Evolutionary conservation across 768 basidiomycete species (phyloP).

Genomic region (Naganishia friedmannii): DNA sequence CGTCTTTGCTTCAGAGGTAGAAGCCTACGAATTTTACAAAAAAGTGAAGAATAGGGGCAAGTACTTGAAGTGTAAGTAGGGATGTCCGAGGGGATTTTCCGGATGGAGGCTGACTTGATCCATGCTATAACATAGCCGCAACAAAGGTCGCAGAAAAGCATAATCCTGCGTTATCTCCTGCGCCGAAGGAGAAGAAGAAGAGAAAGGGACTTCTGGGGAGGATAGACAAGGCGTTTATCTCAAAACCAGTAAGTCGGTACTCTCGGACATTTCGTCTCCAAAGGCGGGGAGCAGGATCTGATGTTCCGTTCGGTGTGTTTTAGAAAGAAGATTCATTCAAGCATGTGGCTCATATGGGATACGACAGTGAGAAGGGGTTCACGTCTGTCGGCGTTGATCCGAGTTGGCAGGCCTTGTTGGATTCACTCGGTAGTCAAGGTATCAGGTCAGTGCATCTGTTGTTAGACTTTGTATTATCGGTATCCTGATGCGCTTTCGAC

Average conservation of each 20-base stretch:
- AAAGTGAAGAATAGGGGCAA: slow-evolving; percentile 70
- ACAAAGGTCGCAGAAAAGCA: slow-evolving; percentile 24
- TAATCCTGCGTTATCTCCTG: not conserved
- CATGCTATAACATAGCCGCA: slow-evolving; percentile 15
- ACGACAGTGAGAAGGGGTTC: slow-evolving; percentile 80
- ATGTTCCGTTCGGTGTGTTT: not conserved
- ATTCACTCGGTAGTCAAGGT: slow-evolving; percentile 64
- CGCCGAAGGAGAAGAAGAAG: slow-evolving; percentile 44
- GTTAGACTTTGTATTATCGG: slow-evolving; percentile 37
- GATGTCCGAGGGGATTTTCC: too few relatives aligned
- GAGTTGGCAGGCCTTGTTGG: slow-evolving; percentile 75
- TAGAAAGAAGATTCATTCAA: slow-evolving; percentile 62
- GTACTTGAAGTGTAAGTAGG: slow-evolving; percentile 54
- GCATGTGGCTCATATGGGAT: slow-evolving; percentile 94
- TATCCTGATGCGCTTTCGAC: not conserved
- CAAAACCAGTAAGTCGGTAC: slow-evolving; percentile 59
- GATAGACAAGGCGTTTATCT: slow-evolving; percentile 91
- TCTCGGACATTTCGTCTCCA: not conserved
- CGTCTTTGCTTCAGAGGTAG: slow-evolving; percentile 80
- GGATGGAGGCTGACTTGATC: not conserved
- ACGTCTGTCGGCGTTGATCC: slow-evolving; percentile 82
- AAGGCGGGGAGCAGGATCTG: not conserved
- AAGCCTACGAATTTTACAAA: slow-evolving; percentile 80
- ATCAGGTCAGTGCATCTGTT: slow-evolving; percentile 53
- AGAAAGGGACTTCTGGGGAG: slow-evolving; percentile 62